Percentiles rank a stretch among this genome's conserved stretches.
These are phyloP conservation scores for Massarina eburnea DNA, from an alignment of 2,329 filamentous ascomycete species.

Conservation along the genomic window DNA sequence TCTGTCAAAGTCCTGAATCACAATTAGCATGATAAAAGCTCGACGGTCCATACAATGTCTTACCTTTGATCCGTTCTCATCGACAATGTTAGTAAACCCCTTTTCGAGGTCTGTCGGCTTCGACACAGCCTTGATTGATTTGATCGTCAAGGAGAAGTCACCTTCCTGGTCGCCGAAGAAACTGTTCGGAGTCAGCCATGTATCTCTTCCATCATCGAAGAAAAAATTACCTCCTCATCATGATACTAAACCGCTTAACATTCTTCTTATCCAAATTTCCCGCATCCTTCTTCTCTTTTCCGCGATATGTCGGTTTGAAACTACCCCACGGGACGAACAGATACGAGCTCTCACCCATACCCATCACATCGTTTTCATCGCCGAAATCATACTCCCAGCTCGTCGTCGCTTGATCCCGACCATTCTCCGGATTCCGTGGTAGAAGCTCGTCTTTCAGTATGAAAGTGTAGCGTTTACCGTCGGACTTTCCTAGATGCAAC, in stretches of 20 bases:
- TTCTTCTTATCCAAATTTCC: slow-evolving; percentile 59
- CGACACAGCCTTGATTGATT: slow-evolving; percentile 55
- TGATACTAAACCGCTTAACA: slow-evolving; percentile 70
- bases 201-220: neutral
- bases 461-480: slow-evolving; percentile 71
- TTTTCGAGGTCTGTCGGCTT: slow-evolving; percentile 28
- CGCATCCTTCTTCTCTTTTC: slow-evolving; percentile 63
- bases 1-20: neutral
- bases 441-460: slow-evolving; percentile 71
- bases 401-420: slow-evolving; percentile 70
- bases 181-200: slow-evolving; percentile 47
- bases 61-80: neutral
- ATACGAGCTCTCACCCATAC: slow-evolving; percentile 18
- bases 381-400: slow-evolving; percentile 75
- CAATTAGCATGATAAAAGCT: neutral
- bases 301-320: slow-evolving; percentile 73
- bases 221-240: slow-evolving; percentile 73
- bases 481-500: slow-evolving; percentile 55
- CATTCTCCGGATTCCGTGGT: slow-evolving; percentile 58
- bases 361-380: slow-evolving; percentile 16
- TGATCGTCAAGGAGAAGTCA: slow-evolving; percentile 61
- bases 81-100: slow-evolving; percentile 8
- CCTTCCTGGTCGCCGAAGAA: slow-evolving; percentile 77
- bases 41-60: neutral
- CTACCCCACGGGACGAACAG: slow-evolving; percentile 65